Evolutionary conservation across 2,329 filamentous ascomycete genomes (phyloP), one percentile per base, ranked within the genome.

Genomic region (Cyphellophora attinorum): DNA sequence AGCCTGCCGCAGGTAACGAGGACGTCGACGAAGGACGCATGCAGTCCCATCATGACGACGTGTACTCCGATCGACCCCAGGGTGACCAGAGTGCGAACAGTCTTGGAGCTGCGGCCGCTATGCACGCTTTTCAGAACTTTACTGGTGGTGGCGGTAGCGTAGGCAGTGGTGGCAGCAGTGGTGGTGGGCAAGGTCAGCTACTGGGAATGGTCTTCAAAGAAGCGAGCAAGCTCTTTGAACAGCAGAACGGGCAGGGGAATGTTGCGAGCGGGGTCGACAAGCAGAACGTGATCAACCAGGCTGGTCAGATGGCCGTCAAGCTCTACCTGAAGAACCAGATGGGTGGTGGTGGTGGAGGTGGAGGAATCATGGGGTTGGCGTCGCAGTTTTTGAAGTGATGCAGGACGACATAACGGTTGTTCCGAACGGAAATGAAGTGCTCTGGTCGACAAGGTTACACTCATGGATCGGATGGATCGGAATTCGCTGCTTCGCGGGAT

Each of bases 181-280:
- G 60, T 6, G 61, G 60, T 31, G 65, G 69, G 51, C 79, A 93
- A 68, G 85, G 80, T 56, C 74, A 80, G 42, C 85, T 94, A 52
- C 73, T 94, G 43, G 83, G 81, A 4, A 67, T 93, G 56, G 88
- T 88, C 28, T 88, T 95, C 84, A 76, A 72, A 6, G 81, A 95
- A 65, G 88, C 85, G 19, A 79, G 79, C 52, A 86, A 88, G 68
- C 65, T 88, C 41, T 79, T 76, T 55, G 73, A 79, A 48, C 57
- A 77, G 59, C 74, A 79, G 59, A 59, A 59, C 40, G 54, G 58
- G 10, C 57, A 65, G 51, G 76, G 74, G 13, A 72, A 71, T 46
- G 68, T 68, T 40, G 65, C 71, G 48, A 52, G 64, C 59, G 40
- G 70, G 16, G 73, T 80, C 4, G 81, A 74, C 60, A 94, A 94